Evolutionary conservation across 2,329 filamentous ascomycete species (phyloP).

Genomic region (Ceratocystis cubensis): DNA sequence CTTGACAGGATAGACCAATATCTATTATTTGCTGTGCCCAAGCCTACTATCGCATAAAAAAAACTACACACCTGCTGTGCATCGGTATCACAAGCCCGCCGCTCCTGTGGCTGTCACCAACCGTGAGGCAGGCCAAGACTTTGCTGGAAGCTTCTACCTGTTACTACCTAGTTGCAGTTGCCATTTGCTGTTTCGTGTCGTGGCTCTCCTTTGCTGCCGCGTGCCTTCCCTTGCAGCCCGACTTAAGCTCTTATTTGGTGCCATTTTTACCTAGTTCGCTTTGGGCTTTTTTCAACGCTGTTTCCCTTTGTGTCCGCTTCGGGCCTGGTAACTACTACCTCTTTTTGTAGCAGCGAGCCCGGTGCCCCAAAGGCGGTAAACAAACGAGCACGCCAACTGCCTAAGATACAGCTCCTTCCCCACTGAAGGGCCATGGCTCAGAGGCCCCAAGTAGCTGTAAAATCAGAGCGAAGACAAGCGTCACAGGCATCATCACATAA

Average conservation of each 20-base stretch:
- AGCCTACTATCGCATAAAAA: too few relatives aligned
- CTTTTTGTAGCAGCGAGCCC: neutral
- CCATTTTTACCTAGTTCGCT: neutral
- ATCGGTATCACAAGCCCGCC: too few relatives aligned
- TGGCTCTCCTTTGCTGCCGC: neutral
- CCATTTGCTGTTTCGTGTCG: neutral
- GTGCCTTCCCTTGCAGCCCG: constrained; percentile 3
- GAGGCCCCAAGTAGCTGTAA: neutral
- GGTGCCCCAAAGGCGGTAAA: constrained; percentile 1
- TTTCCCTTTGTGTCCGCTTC: neutral
- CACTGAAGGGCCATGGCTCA: constrained; percentile 3
- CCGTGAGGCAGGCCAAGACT: too few relatives aligned
- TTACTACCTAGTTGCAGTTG: neutral
- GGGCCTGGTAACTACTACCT: neutral
- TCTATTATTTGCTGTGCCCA: too few relatives aligned
- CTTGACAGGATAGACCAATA: too few relatives aligned
- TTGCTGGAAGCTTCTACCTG: neutral
- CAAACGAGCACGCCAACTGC: neutral
- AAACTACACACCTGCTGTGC: too few relatives aligned
- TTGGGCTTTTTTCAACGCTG: neutral
- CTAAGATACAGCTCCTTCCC: neutral
- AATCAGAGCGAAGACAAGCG: neutral
- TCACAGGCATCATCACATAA: neutral
- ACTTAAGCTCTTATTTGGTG: neutral
- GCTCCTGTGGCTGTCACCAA: too few relatives aligned